Evolutionary conservation across 176 grass and related monocot species (phyloP).

Genomic region (Cocos nucifera): DNA sequence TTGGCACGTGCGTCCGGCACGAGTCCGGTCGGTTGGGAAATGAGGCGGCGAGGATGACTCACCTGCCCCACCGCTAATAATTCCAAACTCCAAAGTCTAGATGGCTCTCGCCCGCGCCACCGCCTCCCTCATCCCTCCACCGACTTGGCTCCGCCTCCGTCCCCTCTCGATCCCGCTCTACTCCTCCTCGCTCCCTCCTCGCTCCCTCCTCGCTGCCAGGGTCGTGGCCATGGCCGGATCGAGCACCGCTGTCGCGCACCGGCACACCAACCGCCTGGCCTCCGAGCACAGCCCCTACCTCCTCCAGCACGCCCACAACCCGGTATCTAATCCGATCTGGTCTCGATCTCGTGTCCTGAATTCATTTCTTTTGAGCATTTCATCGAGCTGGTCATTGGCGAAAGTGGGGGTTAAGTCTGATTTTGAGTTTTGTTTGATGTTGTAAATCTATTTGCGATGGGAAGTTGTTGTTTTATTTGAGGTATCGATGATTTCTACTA

Average conservation of each 20-base stretch:
- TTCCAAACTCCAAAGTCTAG: too few species aligned
- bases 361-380: slow-evolving; percentile 7
- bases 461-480: too few species aligned
- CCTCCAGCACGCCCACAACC: slow-evolving; percentile 94
- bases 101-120: slow-evolving; percentile 1
- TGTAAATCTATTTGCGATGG: too few species aligned
- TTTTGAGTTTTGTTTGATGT: too few species aligned
- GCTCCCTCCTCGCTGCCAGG: slow-evolving; percentile 13
- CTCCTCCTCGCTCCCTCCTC: neutral
- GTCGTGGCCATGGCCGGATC: slow-evolving; percentile 18
- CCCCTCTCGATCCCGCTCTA: slow-evolving; percentile 1
- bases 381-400: slow-evolving; percentile 7
- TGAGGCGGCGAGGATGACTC: too few species aligned
- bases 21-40: too few species aligned
- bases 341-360: neutral
- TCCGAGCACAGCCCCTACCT: slow-evolving; percentile 96
- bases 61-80: too few species aligned
- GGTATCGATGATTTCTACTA: too few species aligned
- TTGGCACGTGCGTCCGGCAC: too few species aligned
- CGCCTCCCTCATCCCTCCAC: slow-evolving; percentile 12
- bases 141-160: neutral
- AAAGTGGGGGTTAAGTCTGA: too few species aligned
- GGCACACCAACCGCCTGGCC: slow-evolving; percentile 67
- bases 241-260: slow-evolving; percentile 17
- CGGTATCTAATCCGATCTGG: slow-evolving; percentile 26